Evolutionary conservation across 495 filamentous ascomycete species (phyloP).

Genomic region (Cenococcum geophilum): DNA sequence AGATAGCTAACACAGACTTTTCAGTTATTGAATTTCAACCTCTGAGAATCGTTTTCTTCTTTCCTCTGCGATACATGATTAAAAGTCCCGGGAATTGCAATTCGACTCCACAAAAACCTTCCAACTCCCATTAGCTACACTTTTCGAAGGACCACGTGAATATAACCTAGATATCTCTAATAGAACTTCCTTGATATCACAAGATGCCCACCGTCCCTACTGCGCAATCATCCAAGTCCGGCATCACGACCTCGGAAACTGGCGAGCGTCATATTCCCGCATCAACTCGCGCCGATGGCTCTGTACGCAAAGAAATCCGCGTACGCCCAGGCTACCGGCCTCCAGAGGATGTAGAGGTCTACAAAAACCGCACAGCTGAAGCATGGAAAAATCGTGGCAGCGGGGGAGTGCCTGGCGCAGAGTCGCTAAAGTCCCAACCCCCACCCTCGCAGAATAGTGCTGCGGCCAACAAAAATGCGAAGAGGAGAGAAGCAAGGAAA

Average conservation of each 20-base stretch:
- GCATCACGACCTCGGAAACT: slow-evolving; percentile 64
- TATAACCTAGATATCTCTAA: neutral
- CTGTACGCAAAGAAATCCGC: slow-evolving; percentile 81
- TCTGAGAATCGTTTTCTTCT: neutral
- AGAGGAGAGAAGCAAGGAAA: slow-evolving; percentile 80
- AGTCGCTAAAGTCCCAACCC: slow-evolving; percentile 45
- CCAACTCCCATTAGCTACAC: no score
- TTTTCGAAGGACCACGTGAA: neutral
- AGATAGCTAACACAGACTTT: neutral
- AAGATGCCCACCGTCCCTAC: slow-evolving; percentile 33
- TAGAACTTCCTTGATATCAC: neutral
- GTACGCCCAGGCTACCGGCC: slow-evolving; percentile 90
- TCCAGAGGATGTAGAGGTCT: slow-evolving; percentile 92
- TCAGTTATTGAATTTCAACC: no score
- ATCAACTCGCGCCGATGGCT: slow-evolving; percentile 79
- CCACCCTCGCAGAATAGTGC: slow-evolving; percentile 42
- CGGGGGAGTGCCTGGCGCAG: slow-evolving; percentile 75
- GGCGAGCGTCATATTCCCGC: slow-evolving; percentile 86
- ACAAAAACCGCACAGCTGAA: slow-evolving; percentile 87
- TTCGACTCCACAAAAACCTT: no score
- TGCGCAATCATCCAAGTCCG: slow-evolving; percentile 55
- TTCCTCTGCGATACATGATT: neutral
- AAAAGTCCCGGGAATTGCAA: no score
- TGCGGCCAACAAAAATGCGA: slow-evolving; percentile 81
- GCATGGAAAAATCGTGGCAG: slow-evolving; percentile 75